A percentile compares a stretch with the other conserved stretches of the same genome.
These are phyloP conservation scores for Fallopia convolvulus DNA, from an alignment of 148 eudicot genomes.

Conservation along the genomic window DNA sequence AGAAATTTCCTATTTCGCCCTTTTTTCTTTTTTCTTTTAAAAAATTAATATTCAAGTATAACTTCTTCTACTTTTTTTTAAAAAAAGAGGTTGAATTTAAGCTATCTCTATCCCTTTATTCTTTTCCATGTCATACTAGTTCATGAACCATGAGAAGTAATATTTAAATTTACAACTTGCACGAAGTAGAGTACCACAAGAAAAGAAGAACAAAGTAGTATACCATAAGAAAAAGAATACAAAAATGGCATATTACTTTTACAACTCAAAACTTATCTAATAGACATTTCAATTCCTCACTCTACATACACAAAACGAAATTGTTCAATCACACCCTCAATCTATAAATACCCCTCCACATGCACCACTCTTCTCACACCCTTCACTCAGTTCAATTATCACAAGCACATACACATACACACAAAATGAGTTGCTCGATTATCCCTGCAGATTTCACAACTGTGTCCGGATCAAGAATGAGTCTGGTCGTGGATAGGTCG, in stretches of 20 bases:
- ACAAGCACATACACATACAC: not conserved
- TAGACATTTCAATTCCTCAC: not conserved
- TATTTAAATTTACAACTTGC: not conserved
- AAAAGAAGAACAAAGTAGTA: not conserved
- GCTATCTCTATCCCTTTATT: not conserved
- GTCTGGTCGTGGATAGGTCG: conserved; percentile 66
- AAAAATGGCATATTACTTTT: not conserved
- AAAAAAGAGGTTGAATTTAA: not conserved
- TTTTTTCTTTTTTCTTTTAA: no score
- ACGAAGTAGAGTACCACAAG: not conserved
- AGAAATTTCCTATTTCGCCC: no score
- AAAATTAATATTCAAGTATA: no score
- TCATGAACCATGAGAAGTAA: not conserved
- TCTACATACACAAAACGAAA: not conserved
- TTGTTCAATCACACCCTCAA: not conserved
- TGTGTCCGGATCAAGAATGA: conserved; percentile 23
- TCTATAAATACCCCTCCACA: not conserved
- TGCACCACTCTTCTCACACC: not conserved
- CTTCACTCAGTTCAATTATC: not conserved
- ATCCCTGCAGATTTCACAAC: not conserved
- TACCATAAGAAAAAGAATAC: not conserved
- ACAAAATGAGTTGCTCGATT: not conserved
- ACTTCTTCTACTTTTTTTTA: no score
- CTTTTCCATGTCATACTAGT: not conserved
- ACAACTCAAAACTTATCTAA: not conserved